These are phyloP conservation scores for Boletus sensibilis DNA, from an alignment of 768 basidiomycete species.

Conservation along the genomic window DNA sequence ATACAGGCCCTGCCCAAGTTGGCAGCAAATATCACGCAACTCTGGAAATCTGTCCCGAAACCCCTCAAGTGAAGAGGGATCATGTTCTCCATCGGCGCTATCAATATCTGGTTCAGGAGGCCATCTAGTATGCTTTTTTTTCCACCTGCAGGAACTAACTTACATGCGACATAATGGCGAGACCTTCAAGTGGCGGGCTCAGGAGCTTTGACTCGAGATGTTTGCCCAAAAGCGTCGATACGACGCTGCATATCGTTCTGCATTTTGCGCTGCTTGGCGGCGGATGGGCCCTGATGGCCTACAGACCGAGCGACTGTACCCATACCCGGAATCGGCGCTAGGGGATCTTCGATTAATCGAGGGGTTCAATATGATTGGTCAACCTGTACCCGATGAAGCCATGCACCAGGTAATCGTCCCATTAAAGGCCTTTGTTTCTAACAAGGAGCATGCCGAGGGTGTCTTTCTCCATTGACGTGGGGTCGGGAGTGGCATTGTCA, in stretches of 20 bases:
- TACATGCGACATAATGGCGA: constrained; percentile 13
- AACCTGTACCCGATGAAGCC: constrained; percentile 8
- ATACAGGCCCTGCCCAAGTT: neutral
- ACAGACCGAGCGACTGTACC: neutral
- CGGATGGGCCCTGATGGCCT: neutral
- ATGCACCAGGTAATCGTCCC: constrained; percentile 13
- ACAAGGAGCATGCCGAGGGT: constrained; percentile 12
- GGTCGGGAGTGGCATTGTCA: constrained; percentile 8
- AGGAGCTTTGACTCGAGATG: neutral
- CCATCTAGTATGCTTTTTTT: constrained; percentile 14
- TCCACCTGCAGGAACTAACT: constrained; percentile 16
- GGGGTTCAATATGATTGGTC: constrained; percentile 15
- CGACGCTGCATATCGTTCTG: constrained; percentile 6
- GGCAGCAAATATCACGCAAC: constrained; percentile 18
- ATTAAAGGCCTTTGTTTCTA: constrained; percentile 12
- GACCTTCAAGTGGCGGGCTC: neutral
- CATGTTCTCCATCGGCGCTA: constrained; percentile 12
- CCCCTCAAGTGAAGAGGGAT: neutral
- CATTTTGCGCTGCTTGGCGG: constrained; percentile 9
- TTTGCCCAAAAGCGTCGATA: neutral
- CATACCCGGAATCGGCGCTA: neutral
- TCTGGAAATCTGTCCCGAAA: constrained; percentile 9
- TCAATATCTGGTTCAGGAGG: constrained; percentile 8
- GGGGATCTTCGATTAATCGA: constrained; percentile 13
- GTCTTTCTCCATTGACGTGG: constrained; percentile 11